These are phyloP conservation scores for Stagonosporopsis cucurbitacearum DNA, from an alignment of 2,329 filamentous ascomycete species.

Conservation along the genomic window DNA sequence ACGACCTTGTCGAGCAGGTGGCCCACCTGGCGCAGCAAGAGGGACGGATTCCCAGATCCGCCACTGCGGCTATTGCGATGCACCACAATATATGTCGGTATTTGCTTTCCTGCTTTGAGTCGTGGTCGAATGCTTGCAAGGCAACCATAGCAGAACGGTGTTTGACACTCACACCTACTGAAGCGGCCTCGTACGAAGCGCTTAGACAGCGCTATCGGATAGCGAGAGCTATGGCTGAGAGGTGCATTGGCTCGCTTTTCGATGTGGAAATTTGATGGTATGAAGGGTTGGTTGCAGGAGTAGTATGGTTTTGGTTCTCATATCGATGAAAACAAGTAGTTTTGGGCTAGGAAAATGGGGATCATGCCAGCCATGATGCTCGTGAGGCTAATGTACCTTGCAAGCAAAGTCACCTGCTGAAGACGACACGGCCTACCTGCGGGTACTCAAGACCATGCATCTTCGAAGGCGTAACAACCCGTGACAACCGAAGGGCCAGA, in stretches of 20 bases:
- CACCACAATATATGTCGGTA: conserved; percentile 2
- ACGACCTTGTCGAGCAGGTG: conserved; percentile 7
- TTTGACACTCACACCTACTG: background rate
- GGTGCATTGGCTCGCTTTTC: background rate
- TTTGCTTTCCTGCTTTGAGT: conserved; percentile 8
- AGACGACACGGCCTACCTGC: no score
- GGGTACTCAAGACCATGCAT: no score
- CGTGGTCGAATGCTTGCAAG: conserved; percentile 10
- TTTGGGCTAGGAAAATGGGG: no score
- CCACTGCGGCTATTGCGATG: background rate
- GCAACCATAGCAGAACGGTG: conserved; percentile 5
- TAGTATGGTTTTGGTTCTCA: no score
- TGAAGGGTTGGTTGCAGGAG: no score
- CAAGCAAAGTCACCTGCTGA: no score
- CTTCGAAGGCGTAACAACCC: no score
- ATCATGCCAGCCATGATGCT: no score
- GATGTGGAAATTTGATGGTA: background rate
- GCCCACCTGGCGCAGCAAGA: conserved; percentile 7
- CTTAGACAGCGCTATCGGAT: background rate
- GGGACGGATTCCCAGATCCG: background rate
- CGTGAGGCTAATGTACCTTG: no score
- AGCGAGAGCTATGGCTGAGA: background rate
- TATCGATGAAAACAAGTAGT: no score
- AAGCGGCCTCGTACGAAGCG: conserved; percentile 1
- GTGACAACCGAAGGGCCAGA: no score